Evolutionary conservation across 768 basidiomycete genomes (phyloP).

Genomic region (Xanthoconium stramineum): DNA sequence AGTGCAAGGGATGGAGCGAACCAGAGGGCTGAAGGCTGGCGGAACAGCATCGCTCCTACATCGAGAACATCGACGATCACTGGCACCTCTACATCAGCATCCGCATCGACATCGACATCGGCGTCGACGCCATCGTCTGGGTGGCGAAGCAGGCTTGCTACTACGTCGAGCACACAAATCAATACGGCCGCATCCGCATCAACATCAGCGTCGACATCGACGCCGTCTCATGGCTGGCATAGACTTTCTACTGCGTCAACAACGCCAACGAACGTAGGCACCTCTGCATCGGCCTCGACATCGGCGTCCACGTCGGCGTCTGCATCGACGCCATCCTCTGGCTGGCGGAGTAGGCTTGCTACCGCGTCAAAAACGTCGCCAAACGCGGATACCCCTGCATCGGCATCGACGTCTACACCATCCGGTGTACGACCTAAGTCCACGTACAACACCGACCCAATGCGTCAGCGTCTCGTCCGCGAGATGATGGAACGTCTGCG

Average conservation of each 20-base stretch:
- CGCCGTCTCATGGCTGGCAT: too few species aligned
- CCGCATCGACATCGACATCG: neutral
- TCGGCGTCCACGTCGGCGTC: neutral
- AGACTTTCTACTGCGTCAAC: neutral
- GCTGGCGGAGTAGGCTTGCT: too few species aligned
- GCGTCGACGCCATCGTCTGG: neutral
- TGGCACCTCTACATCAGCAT: neutral
- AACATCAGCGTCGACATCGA: neutral
- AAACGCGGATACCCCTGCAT: neutral
- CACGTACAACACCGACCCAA: neutral
- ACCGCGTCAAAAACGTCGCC: too few species aligned
- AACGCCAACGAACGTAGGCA: neutral
- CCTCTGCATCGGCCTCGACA: neutral
- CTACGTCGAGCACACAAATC: too few species aligned
- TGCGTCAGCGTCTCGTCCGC: slow-evolving; percentile 24
- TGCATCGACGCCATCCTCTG: neutral
- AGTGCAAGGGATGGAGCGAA: neutral
- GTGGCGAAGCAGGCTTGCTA: too few species aligned
- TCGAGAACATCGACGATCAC: neutral
- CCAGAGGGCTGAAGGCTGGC: neutral
- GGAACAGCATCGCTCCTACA: neutral
- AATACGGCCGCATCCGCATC: neutral
- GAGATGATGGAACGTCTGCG: slow-evolving; percentile 40
- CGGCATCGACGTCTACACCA: neutral
- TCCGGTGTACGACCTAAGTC: slow-evolving; percentile 1